Evolutionary conservation across 345 rosid species (phyloP).

Genomic region (Anacardium occidentale): DNA sequence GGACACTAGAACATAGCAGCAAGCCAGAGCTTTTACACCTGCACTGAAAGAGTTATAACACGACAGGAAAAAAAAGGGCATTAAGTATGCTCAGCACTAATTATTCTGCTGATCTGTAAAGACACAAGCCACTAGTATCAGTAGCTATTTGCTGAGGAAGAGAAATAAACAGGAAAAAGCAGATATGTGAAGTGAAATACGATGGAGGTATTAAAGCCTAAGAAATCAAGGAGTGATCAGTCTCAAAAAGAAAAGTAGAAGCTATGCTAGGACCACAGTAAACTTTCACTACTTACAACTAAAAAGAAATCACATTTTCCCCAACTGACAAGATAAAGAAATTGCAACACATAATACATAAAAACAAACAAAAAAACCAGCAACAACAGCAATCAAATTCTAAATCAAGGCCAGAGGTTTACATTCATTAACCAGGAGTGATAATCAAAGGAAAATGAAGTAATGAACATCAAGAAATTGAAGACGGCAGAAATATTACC

Average conservation of each 20-base stretch:
- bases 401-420: neutral
- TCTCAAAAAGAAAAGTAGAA: neutral
- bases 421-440: conserved; percentile 7
- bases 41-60: neutral
- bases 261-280: neutral
- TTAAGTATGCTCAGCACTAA: neutral
- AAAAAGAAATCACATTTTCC: neutral
- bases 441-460: neutral
- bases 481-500: conserved; percentile 41
- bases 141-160: conserved; percentile 1
- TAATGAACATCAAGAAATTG: conserved; percentile 1
- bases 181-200: neutral
- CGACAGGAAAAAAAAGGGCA: neutral
- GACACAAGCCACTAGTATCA: neutral
- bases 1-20: neutral
- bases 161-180: neutral
- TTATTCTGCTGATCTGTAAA: neutral
- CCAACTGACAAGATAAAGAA: neutral
- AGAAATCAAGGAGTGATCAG: neutral
- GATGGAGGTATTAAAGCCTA: neutral
- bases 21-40: neutral
- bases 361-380: neutral
- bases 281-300: too few species aligned
- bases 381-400: neutral
- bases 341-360: neutral